phyloP scores from a whole-genome alignment of 2,329 filamentous ascomycete genomes.

The Cercospora zeae-maydis region DNA sequence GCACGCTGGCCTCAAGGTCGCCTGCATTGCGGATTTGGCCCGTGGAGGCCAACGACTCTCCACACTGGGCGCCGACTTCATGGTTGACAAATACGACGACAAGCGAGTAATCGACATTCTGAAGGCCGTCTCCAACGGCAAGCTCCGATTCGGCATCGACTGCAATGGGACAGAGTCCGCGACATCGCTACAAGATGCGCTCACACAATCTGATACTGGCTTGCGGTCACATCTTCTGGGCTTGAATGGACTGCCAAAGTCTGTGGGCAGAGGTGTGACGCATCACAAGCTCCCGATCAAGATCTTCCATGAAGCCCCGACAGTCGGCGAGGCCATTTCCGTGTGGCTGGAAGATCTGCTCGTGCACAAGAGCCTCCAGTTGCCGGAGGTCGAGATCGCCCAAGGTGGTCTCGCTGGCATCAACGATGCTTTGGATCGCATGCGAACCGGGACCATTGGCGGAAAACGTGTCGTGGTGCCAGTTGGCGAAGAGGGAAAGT shows the following conservation, averaged over 20 bases:
- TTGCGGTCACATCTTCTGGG: slow-evolving; percentile 59
- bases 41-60: slow-evolving; percentile 61
- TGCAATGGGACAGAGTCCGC: slow-evolving; percentile 65
- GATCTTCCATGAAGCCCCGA: slow-evolving; percentile 65
- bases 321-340: slow-evolving; percentile 60
- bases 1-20: slow-evolving; percentile 61
- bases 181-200: slow-evolving; percentile 52
- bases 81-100: slow-evolving; percentile 66
- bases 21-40: slow-evolving; percentile 63
- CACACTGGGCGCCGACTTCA: slow-evolving; percentile 55
- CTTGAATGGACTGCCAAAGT: slow-evolving; percentile 64
- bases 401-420: slow-evolving; percentile 62
- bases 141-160: slow-evolving; percentile 65
- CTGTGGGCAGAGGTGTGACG: slow-evolving; percentile 44
- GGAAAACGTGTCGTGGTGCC: slow-evolving; percentile 66
- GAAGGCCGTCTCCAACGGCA: slow-evolving; percentile 53
- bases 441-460: slow-evolving; percentile 63
- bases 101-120: slow-evolving; percentile 64
- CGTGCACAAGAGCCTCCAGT: slow-evolving; percentile 49
- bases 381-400: slow-evolving; percentile 64
- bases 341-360: slow-evolving; percentile 67
- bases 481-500: slow-evolving; percentile 27
- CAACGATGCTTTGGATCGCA: slow-evolving; percentile 63
- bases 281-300: slow-evolving; percentile 72
- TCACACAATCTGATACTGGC: slow-evolving; percentile 38